A percentile compares a stretch with the other conserved stretches of the same genome.
Evolutionary conservation across 805 yeast species (phyloP).

Genomic region (Candida endomychidarum): DNA sequence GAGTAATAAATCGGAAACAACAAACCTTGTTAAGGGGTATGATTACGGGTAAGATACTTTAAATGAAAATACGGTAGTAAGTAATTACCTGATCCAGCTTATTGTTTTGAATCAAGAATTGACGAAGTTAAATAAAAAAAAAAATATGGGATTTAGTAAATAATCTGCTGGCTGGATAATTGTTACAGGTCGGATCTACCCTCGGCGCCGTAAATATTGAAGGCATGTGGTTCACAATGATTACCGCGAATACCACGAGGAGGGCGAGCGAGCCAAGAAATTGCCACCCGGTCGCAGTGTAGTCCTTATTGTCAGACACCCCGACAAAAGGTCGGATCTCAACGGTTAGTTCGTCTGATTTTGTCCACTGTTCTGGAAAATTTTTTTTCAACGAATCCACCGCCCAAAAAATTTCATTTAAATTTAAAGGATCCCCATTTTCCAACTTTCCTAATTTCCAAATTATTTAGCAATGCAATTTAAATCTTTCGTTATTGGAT

Average conservation of each 20-base stretch:
- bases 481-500: constrained; percentile 49
- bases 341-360: background rate
- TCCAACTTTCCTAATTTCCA: background rate
- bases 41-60: no score
- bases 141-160: constrained; percentile 2
- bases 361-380: constrained; percentile 6
- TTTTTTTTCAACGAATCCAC: constrained; percentile 3
- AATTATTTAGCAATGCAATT: constrained; percentile 46
- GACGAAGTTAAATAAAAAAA: constrained; percentile 1
- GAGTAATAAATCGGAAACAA: no score
- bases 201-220: background rate
- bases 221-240: no score
- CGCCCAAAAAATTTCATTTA: constrained; percentile 12
- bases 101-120: background rate
- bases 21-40: no score
- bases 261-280: no score
- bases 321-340: background rate
- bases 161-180: constrained; percentile 6
- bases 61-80: no score
- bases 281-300: background rate
- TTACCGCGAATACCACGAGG: no score
- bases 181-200: background rate
- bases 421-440: constrained; percentile 10
- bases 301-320: background rate
- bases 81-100: no score